Evolutionary conservation across 805 yeast species (phyloP).

Genomic region (Nakazawaea anatomiae): DNA sequence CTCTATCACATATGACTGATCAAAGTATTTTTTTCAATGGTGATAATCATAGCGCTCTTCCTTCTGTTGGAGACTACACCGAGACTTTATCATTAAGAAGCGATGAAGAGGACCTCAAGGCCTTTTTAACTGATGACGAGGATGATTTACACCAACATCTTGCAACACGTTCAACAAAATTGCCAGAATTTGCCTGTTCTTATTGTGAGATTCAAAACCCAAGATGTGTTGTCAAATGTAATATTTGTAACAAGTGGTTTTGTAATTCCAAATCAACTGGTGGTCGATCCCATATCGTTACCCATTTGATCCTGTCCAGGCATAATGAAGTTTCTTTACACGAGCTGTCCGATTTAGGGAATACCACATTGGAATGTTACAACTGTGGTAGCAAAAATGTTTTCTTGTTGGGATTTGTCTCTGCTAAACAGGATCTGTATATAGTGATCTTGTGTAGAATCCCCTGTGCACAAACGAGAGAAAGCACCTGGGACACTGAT

Average conservation of each 20-base stretch:
- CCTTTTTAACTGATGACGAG: constrained; percentile 1
- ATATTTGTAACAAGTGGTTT: constrained; percentile 79
- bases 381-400: constrained; percentile 81
- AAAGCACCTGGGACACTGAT: constrained; percentile 77
- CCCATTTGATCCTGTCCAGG: constrained; percentile 75
- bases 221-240: constrained; percentile 67
- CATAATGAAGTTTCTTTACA: constrained; percentile 74
- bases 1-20: too few relatives aligned
- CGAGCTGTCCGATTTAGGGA: constrained; percentile 81
- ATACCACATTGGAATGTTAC: constrained; percentile 81
- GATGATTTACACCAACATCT: background rate
- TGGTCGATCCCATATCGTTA: constrained; percentile 74
- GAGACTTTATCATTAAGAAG: constrained; percentile 5
- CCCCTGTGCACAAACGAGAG: constrained; percentile 79
- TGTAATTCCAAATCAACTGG: constrained; percentile 66
- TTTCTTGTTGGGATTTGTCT: constrained; percentile 78
- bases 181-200: constrained; percentile 35
- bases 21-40: background rate
- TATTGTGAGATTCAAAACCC: constrained; percentile 75
- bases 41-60: too few relatives aligned
- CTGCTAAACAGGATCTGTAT: constrained; percentile 81
- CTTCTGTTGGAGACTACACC: background rate
- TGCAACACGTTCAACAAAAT: background rate
- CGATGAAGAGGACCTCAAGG: background rate
- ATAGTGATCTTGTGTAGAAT: constrained; percentile 83